Conservation (phyloP, 495 filamentous ascomycete genomes). For the Bacidia rubella region DNA sequence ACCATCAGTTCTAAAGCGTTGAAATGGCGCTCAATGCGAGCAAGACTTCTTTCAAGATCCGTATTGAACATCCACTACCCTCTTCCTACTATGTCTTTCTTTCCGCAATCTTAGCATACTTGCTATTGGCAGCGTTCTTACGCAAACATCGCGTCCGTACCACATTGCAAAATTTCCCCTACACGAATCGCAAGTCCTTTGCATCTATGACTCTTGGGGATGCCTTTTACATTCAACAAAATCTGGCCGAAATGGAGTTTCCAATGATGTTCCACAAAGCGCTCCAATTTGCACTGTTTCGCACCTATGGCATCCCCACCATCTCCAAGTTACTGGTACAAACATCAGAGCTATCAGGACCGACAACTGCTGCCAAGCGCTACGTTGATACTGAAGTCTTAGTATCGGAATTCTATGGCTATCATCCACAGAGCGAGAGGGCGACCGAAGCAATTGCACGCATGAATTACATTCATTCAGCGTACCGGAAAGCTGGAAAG, state of each 20-base stretch:
- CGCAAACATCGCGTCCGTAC: constrained; percentile 35
- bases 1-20: too few species aligned
- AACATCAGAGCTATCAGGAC: constrained; percentile 44
- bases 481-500: constrained; percentile 43
- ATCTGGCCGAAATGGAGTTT: constrained; percentile 39
- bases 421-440: constrained; percentile 30
- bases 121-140: constrained; percentile 26
- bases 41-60: too few species aligned
- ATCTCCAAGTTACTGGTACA: constrained; percentile 44
- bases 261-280: constrained; percentile 41
- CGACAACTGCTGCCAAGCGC: constrained; percentile 41
- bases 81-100: background rate
- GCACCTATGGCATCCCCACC: constrained; percentile 55
- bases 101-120: constrained; percentile 21
- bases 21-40: too few species aligned
- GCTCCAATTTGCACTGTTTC: constrained; percentile 52
- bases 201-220: constrained; percentile 49
- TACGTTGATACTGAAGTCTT: constrained; percentile 50
- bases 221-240: constrained; percentile 41
- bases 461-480: constrained; percentile 52
- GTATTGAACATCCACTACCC: background rate
- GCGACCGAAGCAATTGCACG: constrained; percentile 40
- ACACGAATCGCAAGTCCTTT: constrained; percentile 39
- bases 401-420: constrained; percentile 40
- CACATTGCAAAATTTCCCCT: constrained; percentile 36